Evolutionary conservation across 1,284 basidiomycete species (phyloP).

Genomic region (Uromyces viciae-fabae): DNA sequence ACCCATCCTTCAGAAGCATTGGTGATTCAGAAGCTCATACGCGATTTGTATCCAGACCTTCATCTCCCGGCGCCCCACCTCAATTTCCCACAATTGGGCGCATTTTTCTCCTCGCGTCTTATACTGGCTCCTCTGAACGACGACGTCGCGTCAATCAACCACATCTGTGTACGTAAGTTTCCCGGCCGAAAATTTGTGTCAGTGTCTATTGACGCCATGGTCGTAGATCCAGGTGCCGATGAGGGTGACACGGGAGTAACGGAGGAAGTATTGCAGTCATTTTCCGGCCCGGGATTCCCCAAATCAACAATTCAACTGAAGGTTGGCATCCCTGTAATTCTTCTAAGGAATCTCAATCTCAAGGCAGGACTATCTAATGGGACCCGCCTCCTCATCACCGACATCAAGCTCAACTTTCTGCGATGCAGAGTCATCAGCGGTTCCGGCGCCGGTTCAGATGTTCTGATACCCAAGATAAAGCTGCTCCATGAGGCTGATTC

Average conservation of each 20-base stretch:
- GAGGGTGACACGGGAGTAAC: not conserved
- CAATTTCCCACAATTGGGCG: too few species aligned
- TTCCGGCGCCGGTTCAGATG: not conserved
- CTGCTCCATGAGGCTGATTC: not conserved
- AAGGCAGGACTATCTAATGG: not conserved
- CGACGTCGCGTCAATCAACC: not conserved
- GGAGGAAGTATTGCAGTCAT: not conserved
- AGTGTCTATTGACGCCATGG: not conserved
- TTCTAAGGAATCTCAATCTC: not conserved
- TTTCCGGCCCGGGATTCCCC: not conserved
- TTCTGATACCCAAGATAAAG: not conserved
- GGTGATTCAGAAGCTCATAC: too few species aligned
- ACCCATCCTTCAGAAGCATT: too few species aligned
- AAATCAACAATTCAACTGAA: not conserved
- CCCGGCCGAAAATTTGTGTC: not conserved
- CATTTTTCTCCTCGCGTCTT: too few species aligned
- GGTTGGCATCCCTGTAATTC: not conserved
- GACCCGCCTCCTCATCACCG: not conserved
- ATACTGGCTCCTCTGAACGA: not conserved
- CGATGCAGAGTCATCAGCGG: slow-evolving; percentile 7
- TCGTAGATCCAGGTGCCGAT: not conserved
- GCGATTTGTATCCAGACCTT: too few species aligned
- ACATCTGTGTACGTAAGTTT: not conserved
- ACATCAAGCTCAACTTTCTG: not conserved
- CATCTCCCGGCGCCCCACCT: too few species aligned